Percentiles rank a stretch among this genome's conserved stretches.
Evolutionary conservation across 495 filamentous ascomycete genomes (phyloP).

Genomic region (Tuber brumale): DNA sequence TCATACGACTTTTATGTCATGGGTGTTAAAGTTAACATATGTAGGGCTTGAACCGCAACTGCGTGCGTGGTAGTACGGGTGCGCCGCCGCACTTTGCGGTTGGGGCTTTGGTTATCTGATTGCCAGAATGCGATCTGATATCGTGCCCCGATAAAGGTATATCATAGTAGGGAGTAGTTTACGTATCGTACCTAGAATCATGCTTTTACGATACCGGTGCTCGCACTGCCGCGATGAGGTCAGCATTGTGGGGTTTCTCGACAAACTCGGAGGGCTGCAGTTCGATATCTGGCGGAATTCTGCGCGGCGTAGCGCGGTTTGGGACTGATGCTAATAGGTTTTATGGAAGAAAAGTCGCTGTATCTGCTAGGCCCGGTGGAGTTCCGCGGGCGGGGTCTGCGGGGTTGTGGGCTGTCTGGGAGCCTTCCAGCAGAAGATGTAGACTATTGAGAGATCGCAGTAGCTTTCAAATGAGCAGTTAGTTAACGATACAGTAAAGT

Average conservation of each 20-base stretch:
- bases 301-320: neutral
- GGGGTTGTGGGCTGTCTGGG: neutral
- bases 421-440: neutral
- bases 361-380: neutral
- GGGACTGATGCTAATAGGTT: neutral
- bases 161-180: too few relatives aligned
- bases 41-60: neutral
- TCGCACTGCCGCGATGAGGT: neutral
- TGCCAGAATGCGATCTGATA: neutral
- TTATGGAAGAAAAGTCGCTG: neutral
- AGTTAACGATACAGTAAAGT: neutral
- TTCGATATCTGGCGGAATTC: neutral
- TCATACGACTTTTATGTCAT: neutral
- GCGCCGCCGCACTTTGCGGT: neutral
- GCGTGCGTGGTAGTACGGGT: neutral
- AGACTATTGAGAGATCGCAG: neutral
- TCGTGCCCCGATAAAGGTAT: neutral
- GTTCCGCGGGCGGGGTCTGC: neutral
- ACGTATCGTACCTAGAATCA: too few relatives aligned
- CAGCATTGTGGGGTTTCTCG: too few relatives aligned
- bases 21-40: neutral
- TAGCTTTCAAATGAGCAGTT: neutral
- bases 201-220: neutral
- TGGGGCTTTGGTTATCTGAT: neutral
- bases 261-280: neutral